phyloP scores from a whole-genome alignment of 352 stramenopile genomes.

The Pythium vanterpoolii region DNA sequence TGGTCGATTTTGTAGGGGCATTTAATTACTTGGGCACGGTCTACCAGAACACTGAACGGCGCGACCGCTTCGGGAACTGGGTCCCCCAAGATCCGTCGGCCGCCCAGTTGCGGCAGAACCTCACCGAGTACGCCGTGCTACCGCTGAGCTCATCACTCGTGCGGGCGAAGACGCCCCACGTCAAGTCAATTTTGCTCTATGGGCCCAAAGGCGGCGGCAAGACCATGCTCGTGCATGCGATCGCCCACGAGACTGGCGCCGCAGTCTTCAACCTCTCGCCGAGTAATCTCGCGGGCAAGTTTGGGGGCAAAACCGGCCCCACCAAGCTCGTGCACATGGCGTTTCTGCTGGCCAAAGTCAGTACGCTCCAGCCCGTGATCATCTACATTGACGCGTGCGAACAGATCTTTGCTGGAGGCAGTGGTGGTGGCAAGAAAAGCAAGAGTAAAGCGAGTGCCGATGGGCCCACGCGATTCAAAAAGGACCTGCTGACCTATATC shows the following conservation, averaged over 20 bases:
- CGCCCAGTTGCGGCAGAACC: constrained; percentile 84
- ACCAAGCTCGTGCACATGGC: constrained; percentile 94
- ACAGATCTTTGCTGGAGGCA: constrained; percentile 77
- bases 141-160: constrained; percentile 80
- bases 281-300: constrained; percentile 92
- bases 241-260: constrained; percentile 91
- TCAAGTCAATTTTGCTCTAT: constrained; percentile 93
- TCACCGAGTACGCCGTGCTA: constrained; percentile 91
- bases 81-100: constrained; percentile 89
- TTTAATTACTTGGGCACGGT: constrained; percentile 90
- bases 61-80: constrained; percentile 80
- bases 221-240: constrained; percentile 90
- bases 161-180: constrained; percentile 57
- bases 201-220: constrained; percentile 90
- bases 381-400: constrained; percentile 95
- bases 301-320: constrained; percentile 84
- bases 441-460: constrained; percentile 78
- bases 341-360: constrained; percentile 89
- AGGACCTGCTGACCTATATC: constrained; percentile 91
- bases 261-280: constrained; percentile 95
- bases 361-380: constrained; percentile 83
- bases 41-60: constrained; percentile 59
- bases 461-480: constrained; percentile 88
- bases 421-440: constrained; percentile 73
- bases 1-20: constrained; percentile 88